A percentile compares a stretch with the other conserved stretches of the same genome.
These are phyloP conservation scores for Picea abies DNA, from an alignment of 83 land plant genomes.

Conservation along the genomic window DNA sequence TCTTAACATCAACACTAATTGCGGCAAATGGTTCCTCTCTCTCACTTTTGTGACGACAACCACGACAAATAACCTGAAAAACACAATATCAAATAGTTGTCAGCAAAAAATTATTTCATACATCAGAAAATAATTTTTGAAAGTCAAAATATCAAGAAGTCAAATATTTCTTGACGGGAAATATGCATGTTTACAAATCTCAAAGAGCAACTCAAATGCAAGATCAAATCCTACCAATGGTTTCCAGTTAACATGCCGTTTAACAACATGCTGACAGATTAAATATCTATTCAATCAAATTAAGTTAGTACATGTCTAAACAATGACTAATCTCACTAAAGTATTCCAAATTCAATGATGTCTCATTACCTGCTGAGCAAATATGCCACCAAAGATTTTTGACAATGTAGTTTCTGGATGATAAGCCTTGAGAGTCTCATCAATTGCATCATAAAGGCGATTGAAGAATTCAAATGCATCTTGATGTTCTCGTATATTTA, in stretches of 20 bases:
- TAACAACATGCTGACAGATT: no score
- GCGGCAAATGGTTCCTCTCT: slow-evolving; percentile 41
- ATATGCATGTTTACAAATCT: no score
- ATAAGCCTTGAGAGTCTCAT: slow-evolving; percentile 33
- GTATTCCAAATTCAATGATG: neutral
- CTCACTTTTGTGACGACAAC: slow-evolving; percentile 36
- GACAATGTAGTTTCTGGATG: slow-evolving; percentile 38
- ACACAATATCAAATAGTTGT: neutral
- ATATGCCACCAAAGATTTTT: slow-evolving; percentile 42
- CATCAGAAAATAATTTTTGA: neutral
- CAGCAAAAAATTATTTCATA: neutral
- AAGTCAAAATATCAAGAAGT: no score
- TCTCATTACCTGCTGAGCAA: slow-evolving; percentile 36
- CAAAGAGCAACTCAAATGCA: no score
- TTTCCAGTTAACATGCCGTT: no score
- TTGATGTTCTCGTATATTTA: slow-evolving; percentile 41
- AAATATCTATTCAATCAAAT: neutral
- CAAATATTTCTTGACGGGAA: no score
- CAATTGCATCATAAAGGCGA: slow-evolving; percentile 38
- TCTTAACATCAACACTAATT: slow-evolving; percentile 42
- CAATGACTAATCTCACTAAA: neutral
- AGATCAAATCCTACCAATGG: no score
- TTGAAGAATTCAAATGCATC: slow-evolving; percentile 45
- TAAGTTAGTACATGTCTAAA: neutral
- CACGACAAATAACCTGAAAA: slow-evolving; percentile 36